phyloP scores from a whole-genome alignment of 345 rosid species.

The Hypericum androsaemum region DNA sequence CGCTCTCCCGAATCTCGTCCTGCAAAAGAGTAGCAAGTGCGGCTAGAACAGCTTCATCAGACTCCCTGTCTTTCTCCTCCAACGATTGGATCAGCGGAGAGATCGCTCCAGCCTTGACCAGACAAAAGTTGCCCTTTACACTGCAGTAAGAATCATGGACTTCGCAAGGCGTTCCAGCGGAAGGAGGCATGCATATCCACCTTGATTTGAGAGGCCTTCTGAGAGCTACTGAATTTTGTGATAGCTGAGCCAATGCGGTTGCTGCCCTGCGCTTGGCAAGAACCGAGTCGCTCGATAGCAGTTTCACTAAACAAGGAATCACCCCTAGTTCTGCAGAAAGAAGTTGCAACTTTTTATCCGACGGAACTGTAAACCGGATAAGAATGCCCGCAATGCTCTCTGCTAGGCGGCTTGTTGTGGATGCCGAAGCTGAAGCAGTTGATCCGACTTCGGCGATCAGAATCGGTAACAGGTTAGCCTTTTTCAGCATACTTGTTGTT shows the following conservation, averaged over 20 bases:
- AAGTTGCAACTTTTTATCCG: slow-evolving; percentile 54
- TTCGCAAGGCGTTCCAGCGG: slow-evolving; percentile 33
- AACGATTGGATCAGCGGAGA: slow-evolving; percentile 34
- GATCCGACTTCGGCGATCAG: slow-evolving; percentile 30
- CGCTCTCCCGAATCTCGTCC: slow-evolving; percentile 48
- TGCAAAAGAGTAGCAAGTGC: slow-evolving; percentile 50
- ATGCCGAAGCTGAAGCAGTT: slow-evolving; percentile 11
- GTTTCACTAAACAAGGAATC: slow-evolving; percentile 45
- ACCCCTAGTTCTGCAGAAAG: slow-evolving; percentile 40
- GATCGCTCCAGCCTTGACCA: slow-evolving; percentile 51
- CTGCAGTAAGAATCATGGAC: slow-evolving; percentile 44
- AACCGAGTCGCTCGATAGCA: slow-evolving; percentile 33
- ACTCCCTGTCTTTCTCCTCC: slow-evolving; percentile 40
- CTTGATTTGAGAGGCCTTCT: slow-evolving; percentile 28
- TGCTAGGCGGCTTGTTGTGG: slow-evolving; percentile 13
- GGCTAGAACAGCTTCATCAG: slow-evolving; percentile 41
- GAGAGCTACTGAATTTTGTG: slow-evolving; percentile 45
- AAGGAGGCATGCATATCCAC: slow-evolving; percentile 39
- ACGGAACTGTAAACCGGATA: slow-evolving; percentile 43
- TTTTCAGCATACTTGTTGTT: slow-evolving; percentile 37
- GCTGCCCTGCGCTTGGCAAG: slow-evolving; percentile 46
- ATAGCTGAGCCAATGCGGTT: slow-evolving; percentile 47
- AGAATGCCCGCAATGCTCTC: slow-evolving; percentile 41
- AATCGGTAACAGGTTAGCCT: slow-evolving; percentile 32
- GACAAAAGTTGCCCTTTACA: slow-evolving; percentile 43